phyloP scores from a whole-genome alignment of 2,329 filamentous ascomycete species.

The Exophiala oligosperma region DNA sequence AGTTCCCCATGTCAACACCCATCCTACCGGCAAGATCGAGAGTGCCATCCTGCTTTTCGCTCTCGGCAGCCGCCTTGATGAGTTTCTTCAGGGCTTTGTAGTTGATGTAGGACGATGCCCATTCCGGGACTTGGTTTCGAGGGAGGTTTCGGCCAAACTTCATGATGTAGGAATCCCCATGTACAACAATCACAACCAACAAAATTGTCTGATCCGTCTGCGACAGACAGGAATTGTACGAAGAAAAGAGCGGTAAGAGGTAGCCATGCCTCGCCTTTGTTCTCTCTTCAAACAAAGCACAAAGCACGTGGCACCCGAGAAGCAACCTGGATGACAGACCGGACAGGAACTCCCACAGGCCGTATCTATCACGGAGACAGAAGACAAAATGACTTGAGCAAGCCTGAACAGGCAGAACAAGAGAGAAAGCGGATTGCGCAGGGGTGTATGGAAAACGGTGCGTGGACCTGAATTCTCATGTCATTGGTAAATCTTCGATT shows the following conservation, averaged over 20 bases:
- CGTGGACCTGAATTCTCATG: slow-evolving; percentile 9
- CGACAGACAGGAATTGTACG: slow-evolving; percentile 26
- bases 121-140: slow-evolving; percentile 52
- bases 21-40: slow-evolving; percentile 87
- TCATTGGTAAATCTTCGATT: slow-evolving; percentile 12
- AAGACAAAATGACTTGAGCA: not conserved
- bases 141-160: slow-evolving; percentile 53
- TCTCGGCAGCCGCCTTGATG: slow-evolving; percentile 74
- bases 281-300: not conserved
- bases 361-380: slow-evolving; percentile 6
- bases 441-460: not conserved
- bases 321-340: not conserved
- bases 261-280: slow-evolving; percentile 18
- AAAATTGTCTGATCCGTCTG: slow-evolving; percentile 24
- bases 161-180: slow-evolving; percentile 36
- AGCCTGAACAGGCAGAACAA: not conserved
- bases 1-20: slow-evolving; percentile 31
- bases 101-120: slow-evolving; percentile 52
- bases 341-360: not conserved
- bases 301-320: slow-evolving; percentile 3
- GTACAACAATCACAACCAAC: slow-evolving; percentile 11
- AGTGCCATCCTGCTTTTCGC: slow-evolving; percentile 67
- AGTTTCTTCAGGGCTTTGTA: slow-evolving; percentile 77
- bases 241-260: slow-evolving; percentile 15
- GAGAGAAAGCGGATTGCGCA: not conserved